A percentile compares a stretch with the other conserved stretches of the same genome.
phyloP scores from a whole-genome alignment of 495 filamentous ascomycete genomes.

The Achaetomiella virescens region DNA sequence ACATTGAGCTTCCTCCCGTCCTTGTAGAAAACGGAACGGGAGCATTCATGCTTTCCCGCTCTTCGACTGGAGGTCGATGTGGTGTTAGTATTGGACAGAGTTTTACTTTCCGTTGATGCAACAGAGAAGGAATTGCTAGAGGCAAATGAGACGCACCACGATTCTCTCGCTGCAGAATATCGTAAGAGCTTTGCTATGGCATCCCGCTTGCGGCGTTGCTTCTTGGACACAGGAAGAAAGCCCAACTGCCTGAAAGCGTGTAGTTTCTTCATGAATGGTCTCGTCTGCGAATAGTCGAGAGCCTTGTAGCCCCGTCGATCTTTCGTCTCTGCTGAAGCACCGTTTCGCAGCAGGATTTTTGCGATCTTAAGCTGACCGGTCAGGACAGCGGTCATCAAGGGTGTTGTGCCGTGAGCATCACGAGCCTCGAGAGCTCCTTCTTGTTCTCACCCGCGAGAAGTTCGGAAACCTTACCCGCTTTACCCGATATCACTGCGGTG shows the following conservation, averaged over 20 bases:
- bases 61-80: background rate
- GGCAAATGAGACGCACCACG: constrained; percentile 1
- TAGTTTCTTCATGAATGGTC: background rate
- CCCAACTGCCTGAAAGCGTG: background rate
- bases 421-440: background rate
- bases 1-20: background rate
- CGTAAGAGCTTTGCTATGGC: background rate
- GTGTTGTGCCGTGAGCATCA: constrained; percentile 1
- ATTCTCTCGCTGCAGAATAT: constrained; percentile 2
- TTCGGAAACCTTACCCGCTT: background rate
- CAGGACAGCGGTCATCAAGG: constrained; percentile 11
- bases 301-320: background rate
- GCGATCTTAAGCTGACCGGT: background rate
- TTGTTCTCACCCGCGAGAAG: background rate
- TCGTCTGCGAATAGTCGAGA: background rate
- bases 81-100: background rate
- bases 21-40: background rate
- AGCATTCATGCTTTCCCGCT: background rate
- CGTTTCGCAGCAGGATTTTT: background rate
- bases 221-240: background rate
- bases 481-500: background rate
- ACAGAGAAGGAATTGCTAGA: background rate
- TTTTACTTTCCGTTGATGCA: too few relatives aligned
- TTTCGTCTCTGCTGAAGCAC: background rate
- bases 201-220: background rate